phyloP scores from a whole-genome alignment of 2,329 filamentous ascomycete species.

The Myriosclerotinia curreyana region DNA sequence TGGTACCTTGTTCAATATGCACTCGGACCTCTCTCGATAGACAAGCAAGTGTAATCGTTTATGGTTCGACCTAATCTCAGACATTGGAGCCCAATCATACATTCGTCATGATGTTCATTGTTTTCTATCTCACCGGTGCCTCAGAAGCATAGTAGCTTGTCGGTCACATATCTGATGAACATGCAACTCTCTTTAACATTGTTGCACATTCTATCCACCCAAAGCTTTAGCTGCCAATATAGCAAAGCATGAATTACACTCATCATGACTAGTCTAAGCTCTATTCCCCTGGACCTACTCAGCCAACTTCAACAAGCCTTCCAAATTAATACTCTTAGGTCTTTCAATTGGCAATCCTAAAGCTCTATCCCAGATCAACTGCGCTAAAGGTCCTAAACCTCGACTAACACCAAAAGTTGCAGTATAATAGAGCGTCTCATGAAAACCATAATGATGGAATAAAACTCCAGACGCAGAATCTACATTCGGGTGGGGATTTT shows the following conservation, averaged over 20 bases:
- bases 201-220: too few relatives aligned
- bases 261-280: not conserved
- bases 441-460: conserved; percentile 98
- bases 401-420: conserved; percentile 67
- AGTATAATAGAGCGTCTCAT: conserved; percentile 92
- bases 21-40: too few relatives aligned
- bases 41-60: too few relatives aligned
- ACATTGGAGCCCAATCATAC: too few relatives aligned
- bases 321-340: conserved; percentile 94
- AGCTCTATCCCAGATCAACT: conserved; percentile 94
- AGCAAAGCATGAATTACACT: not conserved
- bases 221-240: too few relatives aligned
- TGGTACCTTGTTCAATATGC: too few relatives aligned
- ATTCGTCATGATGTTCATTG: too few relatives aligned
- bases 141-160: too few relatives aligned
- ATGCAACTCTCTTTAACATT: too few relatives aligned
- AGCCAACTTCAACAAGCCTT: conserved; percentile 72
- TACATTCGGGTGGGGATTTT: conserved; percentile 97
- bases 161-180: too few relatives aligned
- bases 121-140: too few relatives aligned
- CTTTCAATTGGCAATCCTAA: conserved; percentile 93
- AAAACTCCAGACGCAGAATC: conserved; percentile 90
- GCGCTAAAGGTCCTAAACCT: conserved; percentile 81
- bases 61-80: too few relatives aligned
- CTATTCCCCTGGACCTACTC: conserved; percentile 37